Evolutionary conservation across 1,284 basidiomycete species (phyloP), one percentile per base, ranked within the genome.

Genomic region (Marasmius fiardii): DNA sequence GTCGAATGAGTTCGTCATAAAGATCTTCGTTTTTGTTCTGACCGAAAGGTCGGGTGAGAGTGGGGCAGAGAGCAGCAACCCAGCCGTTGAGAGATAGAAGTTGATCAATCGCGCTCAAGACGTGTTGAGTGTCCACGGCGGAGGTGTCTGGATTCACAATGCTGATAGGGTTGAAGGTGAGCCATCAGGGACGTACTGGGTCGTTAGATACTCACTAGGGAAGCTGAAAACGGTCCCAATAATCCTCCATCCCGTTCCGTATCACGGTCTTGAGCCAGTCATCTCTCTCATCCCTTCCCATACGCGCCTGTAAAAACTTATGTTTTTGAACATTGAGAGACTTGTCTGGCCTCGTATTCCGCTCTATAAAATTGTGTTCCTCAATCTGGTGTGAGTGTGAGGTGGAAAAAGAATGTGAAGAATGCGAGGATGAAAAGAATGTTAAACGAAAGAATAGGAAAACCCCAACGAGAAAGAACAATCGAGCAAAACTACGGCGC

Each of bases 11-110:
- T 67, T 95, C 93, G 63, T 92, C 90, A 71, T 94, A 97, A 28
- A 88, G 81, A 62, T 90, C 86, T 53, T 95, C 89, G 58, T 84
- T 77, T 63, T 83, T 86, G 72, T 92, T 92, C 67, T 93, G 89
- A 11, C 92, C 92, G 65, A 97, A 98, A 1, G 95, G 95, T 16
- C 95, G 85, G 3, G 83, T 83, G 44, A 98, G 81, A 3, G 91
- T 94, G 7, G 93, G 92, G 71, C 94, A 98, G 35, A 92, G 85
- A 8, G 92, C 93, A n/a, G 93, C 92, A n/a, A 95, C 95, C 95
- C 95, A 98, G n/a, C 95, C 95, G 66, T 97, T 96, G 57, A 97
- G 82, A 20, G 90, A 88, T 21, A 97, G 78, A 1, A 98, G 79
- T 62, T 93, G 92, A 69, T 97, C 95, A 52, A 98, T 91, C 5